These are phyloP conservation scores for Colletotrichum sp. DNA, from an alignment of 2,329 filamentous ascomycete species.

Conservation along the genomic window DNA sequence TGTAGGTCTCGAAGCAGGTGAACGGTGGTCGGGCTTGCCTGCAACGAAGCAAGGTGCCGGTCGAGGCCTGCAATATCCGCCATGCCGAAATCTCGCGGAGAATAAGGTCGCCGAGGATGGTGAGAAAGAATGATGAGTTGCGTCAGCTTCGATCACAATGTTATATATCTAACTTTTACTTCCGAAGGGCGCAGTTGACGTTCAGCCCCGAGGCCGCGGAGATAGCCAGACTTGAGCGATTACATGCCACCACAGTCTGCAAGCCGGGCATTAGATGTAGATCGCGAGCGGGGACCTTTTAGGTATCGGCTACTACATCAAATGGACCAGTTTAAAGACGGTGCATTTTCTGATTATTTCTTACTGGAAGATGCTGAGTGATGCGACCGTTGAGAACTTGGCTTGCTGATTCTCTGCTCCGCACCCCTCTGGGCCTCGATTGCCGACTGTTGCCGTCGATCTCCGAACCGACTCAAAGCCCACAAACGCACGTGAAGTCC, in stretches of 20 bases:
- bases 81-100: background rate
- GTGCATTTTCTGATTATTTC: background rate
- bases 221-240: background rate
- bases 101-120: background rate
- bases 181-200: background rate
- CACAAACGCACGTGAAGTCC: background rate
- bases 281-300: background rate
- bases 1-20: conserved; percentile 34
- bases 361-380: background rate
- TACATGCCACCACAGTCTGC: background rate
- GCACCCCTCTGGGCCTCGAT: background rate
- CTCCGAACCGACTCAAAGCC: background rate
- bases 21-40: conserved; percentile 28
- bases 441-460: background rate
- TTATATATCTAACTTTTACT: background rate
- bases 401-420: background rate
- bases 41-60: conserved; percentile 31
- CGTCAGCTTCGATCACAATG: background rate
- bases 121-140: background rate
- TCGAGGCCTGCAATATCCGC: conserved; percentile 21
- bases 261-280: background rate
- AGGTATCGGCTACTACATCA: background rate
- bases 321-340: background rate
- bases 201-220: background rate
- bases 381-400: background rate